Base-by-base conservation (phyloP, 2,329 filamentous ascomycete species). In the Paecilomyces variotii region DNA sequence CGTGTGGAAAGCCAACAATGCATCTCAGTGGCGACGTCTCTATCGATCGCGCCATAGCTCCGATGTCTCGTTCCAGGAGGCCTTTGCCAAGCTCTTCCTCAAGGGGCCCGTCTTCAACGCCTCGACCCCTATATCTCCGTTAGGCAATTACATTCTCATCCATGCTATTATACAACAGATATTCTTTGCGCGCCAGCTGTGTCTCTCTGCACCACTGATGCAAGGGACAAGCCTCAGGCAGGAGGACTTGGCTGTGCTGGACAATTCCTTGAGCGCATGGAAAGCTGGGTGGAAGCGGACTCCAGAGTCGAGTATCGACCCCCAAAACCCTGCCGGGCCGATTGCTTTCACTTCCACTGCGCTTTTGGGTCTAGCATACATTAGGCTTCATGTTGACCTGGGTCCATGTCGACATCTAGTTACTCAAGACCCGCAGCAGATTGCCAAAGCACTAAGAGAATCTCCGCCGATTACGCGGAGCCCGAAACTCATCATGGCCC, bases 141-240 rank as follows among this genome's bases (percentile, higher is more conserved):
- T 83, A 32, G 80, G 79, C 0, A 82, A 82, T 63, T 82, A 82
- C 62, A 75, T 82, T 52, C 74, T 83, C 7, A 79, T 83, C 28
- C 79, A 82, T 61, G 79, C 78, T 34, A 71, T 83, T n/a, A 76
- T 82, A 11, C 79, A 82, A 62, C 79, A 82, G 56, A 80, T 83
- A 51, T 82, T 80, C 61, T 76, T 81, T 54, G 78, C 79, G 10
- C 74, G 80, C 51, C 77, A 80, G 60, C 69, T 79, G 7, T 78
- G 76, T 52, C 70, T 79, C 25, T 78, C 75, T 14, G 74, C 76
- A 27, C 76, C 77, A 28, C 69, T 67, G 34, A 73, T 77, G 64
- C 70, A 72, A 12, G 74, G 74, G 10, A 75, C 74, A 2, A 76
- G 75, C 58, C 61, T 79, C 24, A 70, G 77, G 32, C 68, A 69